phyloP scores from a whole-genome alignment of 2,329 filamentous ascomycete species.

The Ceratocystis harringtonii region DNA sequence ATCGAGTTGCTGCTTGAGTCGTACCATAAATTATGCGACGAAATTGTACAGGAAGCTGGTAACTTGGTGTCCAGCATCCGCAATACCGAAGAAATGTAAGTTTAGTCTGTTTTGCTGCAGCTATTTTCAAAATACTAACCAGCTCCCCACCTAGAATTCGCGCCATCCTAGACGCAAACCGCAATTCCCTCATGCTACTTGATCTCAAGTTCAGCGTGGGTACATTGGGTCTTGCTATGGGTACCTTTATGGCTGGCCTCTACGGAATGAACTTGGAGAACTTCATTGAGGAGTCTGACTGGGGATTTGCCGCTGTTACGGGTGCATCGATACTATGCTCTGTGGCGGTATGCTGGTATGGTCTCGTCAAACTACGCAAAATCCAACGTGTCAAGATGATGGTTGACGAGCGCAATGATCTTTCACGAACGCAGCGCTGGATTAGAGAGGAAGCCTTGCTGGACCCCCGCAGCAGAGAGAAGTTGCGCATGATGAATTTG shows the following conservation, averaged over 20 bases:
- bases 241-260: slow-evolving; percentile 92
- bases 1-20: slow-evolving; percentile 94
- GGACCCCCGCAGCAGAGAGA: slow-evolving; percentile 40
- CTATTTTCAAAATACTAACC: slow-evolving; percentile 20
- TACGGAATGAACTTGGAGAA: slow-evolving; percentile 99
- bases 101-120: slow-evolving; percentile 13
- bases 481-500: slow-evolving; percentile 37
- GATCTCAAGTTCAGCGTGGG: slow-evolving; percentile 94
- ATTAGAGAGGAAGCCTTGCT: slow-evolving; percentile 35
- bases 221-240: slow-evolving; percentile 84
- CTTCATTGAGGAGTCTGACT: slow-evolving; percentile 86
- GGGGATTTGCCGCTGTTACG: slow-evolving; percentile 69
- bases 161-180: slow-evolving; percentile 93
- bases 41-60: slow-evolving; percentile 89
- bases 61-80: slow-evolving; percentile 89
- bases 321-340: slow-evolving; percentile 56
- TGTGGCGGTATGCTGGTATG: slow-evolving; percentile 65
- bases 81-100: slow-evolving; percentile 96
- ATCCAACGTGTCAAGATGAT: slow-evolving; percentile 84
- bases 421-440: slow-evolving; percentile 30
- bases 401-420: slow-evolving; percentile 28
- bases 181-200: slow-evolving; percentile 92
- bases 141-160: slow-evolving; percentile 48
- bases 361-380: slow-evolving; percentile 65
- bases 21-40: slow-evolving; percentile 94